A percentile compares a stretch with the other conserved stretches of the same genome.
These are phyloP conservation scores for Trypanosoma boissoni DNA, from an alignment of 208 protist genomes.

Conservation along the genomic window DNA sequence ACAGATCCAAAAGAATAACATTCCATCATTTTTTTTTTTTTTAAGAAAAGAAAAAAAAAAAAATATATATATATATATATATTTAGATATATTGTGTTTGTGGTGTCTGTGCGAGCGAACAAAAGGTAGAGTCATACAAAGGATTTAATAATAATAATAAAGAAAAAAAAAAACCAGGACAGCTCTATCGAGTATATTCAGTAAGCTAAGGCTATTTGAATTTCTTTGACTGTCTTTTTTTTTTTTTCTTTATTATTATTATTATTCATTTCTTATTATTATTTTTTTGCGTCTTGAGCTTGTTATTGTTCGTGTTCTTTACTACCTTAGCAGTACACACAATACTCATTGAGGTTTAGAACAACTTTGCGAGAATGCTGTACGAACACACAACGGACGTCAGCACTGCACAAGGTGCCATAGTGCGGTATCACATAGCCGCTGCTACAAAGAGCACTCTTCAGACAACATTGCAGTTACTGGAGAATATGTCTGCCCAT, in stretches of 20 bases:
- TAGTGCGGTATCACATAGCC: conserved; percentile 68
- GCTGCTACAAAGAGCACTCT: conserved; percentile 69
- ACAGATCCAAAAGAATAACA: background rate
- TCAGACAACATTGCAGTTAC: conserved; percentile 63
- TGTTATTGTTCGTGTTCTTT: too few relatives aligned
- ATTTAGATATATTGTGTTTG: background rate
- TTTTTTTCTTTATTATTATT: background rate
- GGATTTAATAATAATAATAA: background rate
- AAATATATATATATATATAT: conserved; percentile 1
- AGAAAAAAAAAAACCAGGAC: background rate
- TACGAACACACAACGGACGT: conserved; percentile 79
- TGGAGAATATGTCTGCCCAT: conserved; percentile 61
- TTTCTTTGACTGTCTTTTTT: background rate
- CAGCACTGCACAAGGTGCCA: conserved; percentile 53
- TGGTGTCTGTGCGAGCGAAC: too few relatives aligned
- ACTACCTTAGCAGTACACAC: too few relatives aligned
- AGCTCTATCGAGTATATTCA: too few relatives aligned
- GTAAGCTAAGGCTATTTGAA: too few relatives aligned
- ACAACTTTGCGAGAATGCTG: too few relatives aligned
- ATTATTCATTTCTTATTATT: background rate
- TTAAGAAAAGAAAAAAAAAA: background rate
- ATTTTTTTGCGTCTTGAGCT: too few relatives aligned
- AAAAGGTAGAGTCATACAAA: background rate
- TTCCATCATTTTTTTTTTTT: too few relatives aligned
- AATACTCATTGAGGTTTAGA: too few relatives aligned